These are phyloP conservation scores for Hyphopichia burtonii DNA, from an alignment of 1,139 yeast genomes.

Conservation along the genomic window DNA sequence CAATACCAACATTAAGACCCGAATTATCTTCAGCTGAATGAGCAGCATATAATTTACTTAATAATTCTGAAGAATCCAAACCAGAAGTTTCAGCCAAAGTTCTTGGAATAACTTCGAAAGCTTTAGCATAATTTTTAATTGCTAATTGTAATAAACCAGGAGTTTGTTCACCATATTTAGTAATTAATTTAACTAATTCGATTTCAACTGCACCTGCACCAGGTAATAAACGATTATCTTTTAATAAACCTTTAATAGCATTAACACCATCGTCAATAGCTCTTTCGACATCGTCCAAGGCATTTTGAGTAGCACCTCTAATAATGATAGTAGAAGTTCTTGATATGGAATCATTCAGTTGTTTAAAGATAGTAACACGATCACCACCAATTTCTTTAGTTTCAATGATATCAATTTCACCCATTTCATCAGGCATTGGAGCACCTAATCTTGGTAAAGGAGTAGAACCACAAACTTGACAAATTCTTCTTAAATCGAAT, in stretches of 20 bases:
- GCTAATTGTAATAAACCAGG: constrained; percentile 94
- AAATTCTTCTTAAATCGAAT: constrained; percentile 88
- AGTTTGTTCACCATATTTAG: constrained; percentile 85
- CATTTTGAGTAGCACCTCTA: constrained; percentile 97
- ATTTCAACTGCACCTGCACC: constrained; percentile 99
- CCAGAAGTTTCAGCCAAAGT: constrained; percentile 95
- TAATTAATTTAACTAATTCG: constrained; percentile 76
- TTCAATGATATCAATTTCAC: constrained; percentile 82
- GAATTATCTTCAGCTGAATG: constrained; percentile 48
- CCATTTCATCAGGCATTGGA: constrained; percentile 94
- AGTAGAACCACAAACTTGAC: constrained; percentile 97
- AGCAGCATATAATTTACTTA: constrained; percentile 85
- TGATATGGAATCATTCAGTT: constrained; percentile 63
- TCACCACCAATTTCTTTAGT: constrained; percentile 97
- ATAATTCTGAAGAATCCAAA: constrained; percentile 80
- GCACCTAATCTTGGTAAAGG: constrained; percentile 95
- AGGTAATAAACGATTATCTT: constrained; percentile 77
- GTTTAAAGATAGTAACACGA: constrained; percentile 91
- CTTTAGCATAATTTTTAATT: constrained; percentile 89
- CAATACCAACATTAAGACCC: constrained; percentile 59
- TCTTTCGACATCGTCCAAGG: constrained; percentile 90
- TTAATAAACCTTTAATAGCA: constrained; percentile 84
- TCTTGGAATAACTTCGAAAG: constrained; percentile 92
- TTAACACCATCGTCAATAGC: constrained; percentile 97
- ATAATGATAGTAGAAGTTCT: constrained; percentile 87